Percentiles rank a stretch among this genome's conserved stretches.
phyloP scores from a whole-genome alignment of 2,329 filamentous ascomycete species.

The Pestalotiopsis sp. region DNA sequence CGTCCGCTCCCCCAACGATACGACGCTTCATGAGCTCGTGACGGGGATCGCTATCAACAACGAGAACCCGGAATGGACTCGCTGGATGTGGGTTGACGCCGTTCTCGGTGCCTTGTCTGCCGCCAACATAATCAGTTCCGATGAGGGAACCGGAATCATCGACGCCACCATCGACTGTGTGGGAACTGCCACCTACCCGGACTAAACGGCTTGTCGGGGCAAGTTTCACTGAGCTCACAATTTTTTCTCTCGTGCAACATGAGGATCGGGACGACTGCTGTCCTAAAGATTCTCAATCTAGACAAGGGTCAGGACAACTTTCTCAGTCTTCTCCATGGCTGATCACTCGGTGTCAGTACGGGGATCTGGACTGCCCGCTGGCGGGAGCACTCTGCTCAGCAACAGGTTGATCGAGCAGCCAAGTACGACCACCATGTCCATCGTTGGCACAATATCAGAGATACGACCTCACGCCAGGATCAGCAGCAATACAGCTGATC shows the following conservation, averaged over 20 bases:
- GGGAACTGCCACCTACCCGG: not conserved
- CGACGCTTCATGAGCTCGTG: slow-evolving; percentile 13
- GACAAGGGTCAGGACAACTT: not conserved
- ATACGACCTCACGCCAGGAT: not conserved
- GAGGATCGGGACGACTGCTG: not conserved
- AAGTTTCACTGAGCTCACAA: not conserved
- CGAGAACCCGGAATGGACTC: slow-evolving; percentile 16
- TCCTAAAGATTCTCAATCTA: not conserved
- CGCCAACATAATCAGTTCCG: slow-evolving; percentile 10
- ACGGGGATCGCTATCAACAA: slow-evolving; percentile 7
- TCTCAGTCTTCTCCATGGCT: too few relatives aligned
- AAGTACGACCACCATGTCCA: not conserved
- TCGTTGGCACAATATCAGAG: not conserved
- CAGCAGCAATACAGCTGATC: not conserved
- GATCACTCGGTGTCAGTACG: not conserved
- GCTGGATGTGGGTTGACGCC: slow-evolving; percentile 17
- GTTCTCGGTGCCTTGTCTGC: slow-evolving; percentile 14
- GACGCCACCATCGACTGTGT: slow-evolving; percentile 15
- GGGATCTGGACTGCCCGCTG: not conserved
- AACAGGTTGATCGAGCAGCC: not conserved
- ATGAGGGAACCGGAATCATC: slow-evolving; percentile 14
- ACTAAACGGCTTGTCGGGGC: not conserved
- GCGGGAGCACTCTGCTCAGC: not conserved
- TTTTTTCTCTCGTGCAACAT: not conserved
- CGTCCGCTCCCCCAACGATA: slow-evolving; percentile 9